Conservation (phyloP, 2,329 filamentous ascomycete species). For the Neonectria ditissima region DNA sequence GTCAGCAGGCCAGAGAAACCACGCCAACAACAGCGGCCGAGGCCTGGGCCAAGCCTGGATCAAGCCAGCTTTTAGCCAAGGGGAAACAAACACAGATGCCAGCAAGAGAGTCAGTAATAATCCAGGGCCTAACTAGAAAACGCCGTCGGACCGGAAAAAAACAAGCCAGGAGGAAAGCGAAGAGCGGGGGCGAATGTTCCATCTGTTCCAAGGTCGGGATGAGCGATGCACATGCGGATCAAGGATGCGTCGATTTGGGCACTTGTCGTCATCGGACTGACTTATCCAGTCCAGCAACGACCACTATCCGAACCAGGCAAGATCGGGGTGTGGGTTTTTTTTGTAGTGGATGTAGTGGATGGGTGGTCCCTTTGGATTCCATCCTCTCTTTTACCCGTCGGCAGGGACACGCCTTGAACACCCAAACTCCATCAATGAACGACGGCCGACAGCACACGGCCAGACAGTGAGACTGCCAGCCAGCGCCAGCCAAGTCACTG, state of each 20-base stretch:
- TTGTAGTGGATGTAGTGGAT: background rate
- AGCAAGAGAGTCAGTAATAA: background rate
- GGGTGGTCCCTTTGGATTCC: too few species aligned
- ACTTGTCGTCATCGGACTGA: constrained; percentile 38
- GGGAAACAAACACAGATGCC: background rate
- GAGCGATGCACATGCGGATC: background rate
- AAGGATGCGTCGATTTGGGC: constrained; percentile 25
- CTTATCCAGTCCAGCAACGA: constrained; percentile 23
- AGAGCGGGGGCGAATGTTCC: background rate
- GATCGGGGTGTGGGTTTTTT: constrained; percentile 23
- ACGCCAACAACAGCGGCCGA: too few species aligned
- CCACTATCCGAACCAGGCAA: constrained; percentile 29
- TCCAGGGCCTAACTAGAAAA: background rate
- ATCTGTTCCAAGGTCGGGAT: constrained; percentile 8
- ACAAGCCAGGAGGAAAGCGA: background rate
- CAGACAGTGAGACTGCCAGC: too few species aligned
- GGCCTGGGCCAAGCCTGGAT: background rate
- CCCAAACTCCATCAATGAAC: background rate
- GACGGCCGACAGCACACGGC: background rate
- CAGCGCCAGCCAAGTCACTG: background rate
- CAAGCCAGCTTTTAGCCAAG: background rate
- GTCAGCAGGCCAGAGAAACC: constrained; percentile 23
- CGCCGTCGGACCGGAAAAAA: background rate
- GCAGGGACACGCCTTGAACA: background rate
- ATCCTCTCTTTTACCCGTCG: background rate